These are phyloP conservation scores for Saussurea involucrata DNA, from an alignment of 129 eudicot genomes.

Conservation along the genomic window DNA sequence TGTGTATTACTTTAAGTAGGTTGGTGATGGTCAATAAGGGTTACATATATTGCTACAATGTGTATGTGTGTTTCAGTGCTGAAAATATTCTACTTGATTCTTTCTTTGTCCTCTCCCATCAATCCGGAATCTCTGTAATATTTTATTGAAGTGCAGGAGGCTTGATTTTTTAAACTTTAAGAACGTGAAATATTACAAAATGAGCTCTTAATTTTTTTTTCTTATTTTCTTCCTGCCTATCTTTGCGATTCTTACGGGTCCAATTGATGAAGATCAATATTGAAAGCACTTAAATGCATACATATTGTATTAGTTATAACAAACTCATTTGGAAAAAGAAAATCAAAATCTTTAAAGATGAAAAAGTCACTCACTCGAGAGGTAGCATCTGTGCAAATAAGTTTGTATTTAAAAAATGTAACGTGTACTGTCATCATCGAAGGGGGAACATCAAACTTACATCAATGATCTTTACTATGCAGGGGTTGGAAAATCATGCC, in stretches of 20 bases:
- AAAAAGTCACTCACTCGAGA: background rate
- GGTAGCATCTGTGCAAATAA: constrained; percentile 6
- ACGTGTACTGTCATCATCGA: background rate
- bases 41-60: background rate
- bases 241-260: background rate
- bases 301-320: background rate
- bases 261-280: background rate
- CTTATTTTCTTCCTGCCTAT: background rate
- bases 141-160: background rate
- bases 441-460: constrained; percentile 3
- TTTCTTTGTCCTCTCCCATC: background rate
- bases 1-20: background rate
- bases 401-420: background rate
- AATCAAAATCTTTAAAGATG: background rate
- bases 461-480: constrained; percentile 4
- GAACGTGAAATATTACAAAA: background rate
- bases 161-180: background rate
- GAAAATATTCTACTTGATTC: background rate
- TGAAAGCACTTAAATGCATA: background rate
- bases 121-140: background rate
- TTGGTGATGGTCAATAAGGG: background rate
- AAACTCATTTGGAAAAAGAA: background rate
- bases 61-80: background rate
- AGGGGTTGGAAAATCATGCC: constrained; percentile 68
- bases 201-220: background rate